These are phyloP conservation scores for Crithidia brevicula DNA, from an alignment of 208 protist genomes.

Conservation along the genomic window DNA sequence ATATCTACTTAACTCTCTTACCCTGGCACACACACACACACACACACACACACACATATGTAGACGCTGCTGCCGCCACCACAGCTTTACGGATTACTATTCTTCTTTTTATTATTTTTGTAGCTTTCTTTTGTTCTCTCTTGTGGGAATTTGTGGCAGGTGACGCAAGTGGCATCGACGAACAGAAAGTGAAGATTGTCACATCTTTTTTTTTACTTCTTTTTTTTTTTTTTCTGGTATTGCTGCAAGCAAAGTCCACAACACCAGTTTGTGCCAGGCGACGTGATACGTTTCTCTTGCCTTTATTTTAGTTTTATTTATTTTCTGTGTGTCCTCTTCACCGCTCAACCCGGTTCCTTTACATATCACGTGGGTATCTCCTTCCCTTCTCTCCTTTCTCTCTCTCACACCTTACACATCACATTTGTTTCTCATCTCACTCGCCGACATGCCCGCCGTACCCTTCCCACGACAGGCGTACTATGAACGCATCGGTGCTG, in stretches of 20 bases:
- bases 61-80: too few relatives aligned
- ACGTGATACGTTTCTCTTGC: too few relatives aligned
- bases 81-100: too few relatives aligned
- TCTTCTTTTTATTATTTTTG: slow-evolving; percentile 4
- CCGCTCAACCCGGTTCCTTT: neutral
- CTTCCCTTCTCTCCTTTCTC: neutral
- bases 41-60: too few relatives aligned
- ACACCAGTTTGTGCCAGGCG: too few relatives aligned
- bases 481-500: slow-evolving; percentile 28
- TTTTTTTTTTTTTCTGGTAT: slow-evolving; percentile 1
- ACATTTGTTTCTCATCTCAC: neutral
- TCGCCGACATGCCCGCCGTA: neutral
- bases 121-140: too few relatives aligned
- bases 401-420: neutral
- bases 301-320: slow-evolving; percentile 11
- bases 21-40: too few relatives aligned
- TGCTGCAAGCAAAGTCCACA: too few relatives aligned
- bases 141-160: too few relatives aligned
- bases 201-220: neutral
- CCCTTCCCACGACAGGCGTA: slow-evolving; percentile 21
- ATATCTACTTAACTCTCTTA: too few relatives aligned
- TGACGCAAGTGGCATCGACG: too few relatives aligned
- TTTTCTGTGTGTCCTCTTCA: neutral
- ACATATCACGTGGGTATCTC: neutral
- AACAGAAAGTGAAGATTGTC: neutral